A percentile compares a stretch with the other conserved stretches of the same genome.
Evolutionary conservation across 2,329 filamentous ascomycete genomes (phyloP).

Genomic region (Fusarium anthophilum): DNA sequence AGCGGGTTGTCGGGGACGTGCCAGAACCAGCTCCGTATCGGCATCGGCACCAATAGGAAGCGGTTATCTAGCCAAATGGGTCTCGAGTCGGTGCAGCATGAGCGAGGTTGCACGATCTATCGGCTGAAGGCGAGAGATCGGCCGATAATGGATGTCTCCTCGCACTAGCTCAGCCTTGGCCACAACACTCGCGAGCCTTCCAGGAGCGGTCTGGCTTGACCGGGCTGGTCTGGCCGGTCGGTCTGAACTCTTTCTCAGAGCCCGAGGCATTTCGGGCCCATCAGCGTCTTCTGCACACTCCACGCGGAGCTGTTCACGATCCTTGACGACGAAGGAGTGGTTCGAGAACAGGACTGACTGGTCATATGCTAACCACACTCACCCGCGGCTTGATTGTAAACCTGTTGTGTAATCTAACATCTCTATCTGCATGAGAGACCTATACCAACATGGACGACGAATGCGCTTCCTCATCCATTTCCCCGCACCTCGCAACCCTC

Average conservation of each 20-base stretch:
- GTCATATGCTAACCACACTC: slow-evolving; percentile 31
- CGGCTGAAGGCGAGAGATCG: too few relatives aligned
- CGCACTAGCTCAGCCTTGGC: not conserved
- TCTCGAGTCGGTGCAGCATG: too few relatives aligned
- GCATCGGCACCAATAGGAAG: too few relatives aligned
- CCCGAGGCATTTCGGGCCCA: slow-evolving; percentile 9
- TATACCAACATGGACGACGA: not conserved
- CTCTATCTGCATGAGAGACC: slow-evolving; percentile 23
- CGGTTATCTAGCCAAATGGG: too few relatives aligned
- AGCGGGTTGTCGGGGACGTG: too few relatives aligned
- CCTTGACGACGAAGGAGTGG: slow-evolving; percentile 4
- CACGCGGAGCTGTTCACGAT: slow-evolving; percentile 25
- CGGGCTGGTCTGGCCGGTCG: slow-evolving; percentile 7
- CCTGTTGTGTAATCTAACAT: slow-evolving; percentile 40
- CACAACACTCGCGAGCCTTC: not conserved
- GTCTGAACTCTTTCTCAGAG: slow-evolving; percentile 9
- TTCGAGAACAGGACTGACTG: slow-evolving; percentile 4
- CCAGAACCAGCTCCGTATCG: too few relatives aligned
- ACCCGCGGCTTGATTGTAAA: slow-evolving; percentile 26
- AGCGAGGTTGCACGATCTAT: too few relatives aligned
- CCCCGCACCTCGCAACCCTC: slow-evolving; percentile 37
- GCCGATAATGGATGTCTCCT: too few relatives aligned
- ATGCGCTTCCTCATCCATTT: slow-evolving; percentile 23
- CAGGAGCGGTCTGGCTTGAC: slow-evolving; percentile 8
- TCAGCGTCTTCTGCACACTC: slow-evolving; percentile 1